Evolutionary conservation across 768 basidiomycete species (phyloP), one percentile per base, ranked within the genome.

Genomic region (Antrodiella citrinella): DNA sequence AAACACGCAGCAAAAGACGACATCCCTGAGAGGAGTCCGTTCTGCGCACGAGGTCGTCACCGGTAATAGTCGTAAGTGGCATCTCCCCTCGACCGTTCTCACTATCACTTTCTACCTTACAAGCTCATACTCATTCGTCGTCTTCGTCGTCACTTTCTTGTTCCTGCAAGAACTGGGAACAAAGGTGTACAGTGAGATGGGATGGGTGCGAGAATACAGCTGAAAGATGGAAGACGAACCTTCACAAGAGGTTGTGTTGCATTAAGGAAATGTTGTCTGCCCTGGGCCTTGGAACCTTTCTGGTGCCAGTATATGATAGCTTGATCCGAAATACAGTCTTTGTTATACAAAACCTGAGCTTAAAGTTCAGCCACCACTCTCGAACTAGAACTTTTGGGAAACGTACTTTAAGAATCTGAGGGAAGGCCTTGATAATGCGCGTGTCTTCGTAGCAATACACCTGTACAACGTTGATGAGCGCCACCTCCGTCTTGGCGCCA

Each of bases 291-390:
- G 44, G 93, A 87, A 47, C 96, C 95, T 70, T 99, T 99, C 71
- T 90, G 85, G 69, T 91, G 75, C 95, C 95, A 99, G 68, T 96
- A 98, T 52, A 97, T 86, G 62, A 99, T 94, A 53, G 94, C 93
- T 63, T 94, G 86, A 62, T 94, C 92, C 49, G 92, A 89, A 59
- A 97, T 77, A 68, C 92, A 92, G 60, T 99, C 95, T 61, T 88
- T 84, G 71, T 94, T 94, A 72, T 96, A 97, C 67, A 97, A 74
- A 59, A 94, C 85, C 90, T 92, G 59, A 18, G 42, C 15, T 3
- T 24, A 19, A 12, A 48, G 18, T 38, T 53, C 46, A 51, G 45
- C 41, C 35, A 9, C 41, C 7, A 19, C 15, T 43, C 40, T 18
- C 19, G 26, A 44, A 52, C 41, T 18, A 21, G 11, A 10, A 15